Percentiles rank a stretch among this genome's conserved stretches.
Evolutionary conservation across 139 green algal genomes (phyloP).

Genomic region (Chlamydomonas incerta): DNA sequence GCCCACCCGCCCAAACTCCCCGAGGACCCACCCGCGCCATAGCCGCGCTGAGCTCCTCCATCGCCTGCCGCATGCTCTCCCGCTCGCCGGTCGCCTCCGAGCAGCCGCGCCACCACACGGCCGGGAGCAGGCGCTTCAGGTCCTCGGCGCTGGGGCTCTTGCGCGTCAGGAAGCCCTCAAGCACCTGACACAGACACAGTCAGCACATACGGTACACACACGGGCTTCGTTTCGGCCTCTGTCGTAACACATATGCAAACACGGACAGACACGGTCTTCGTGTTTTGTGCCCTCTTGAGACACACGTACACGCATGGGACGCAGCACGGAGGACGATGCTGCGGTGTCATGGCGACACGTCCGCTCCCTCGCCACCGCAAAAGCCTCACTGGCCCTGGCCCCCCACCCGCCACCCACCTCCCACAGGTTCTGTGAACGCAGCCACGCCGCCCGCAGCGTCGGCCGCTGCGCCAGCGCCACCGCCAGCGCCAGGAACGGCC

Average conservation of each 20-base stretch:
- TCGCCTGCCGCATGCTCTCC: conserved; percentile 22
- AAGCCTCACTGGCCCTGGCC: too few species aligned
- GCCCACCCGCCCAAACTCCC: background rate
- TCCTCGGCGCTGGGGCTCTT: conserved; percentile 78
- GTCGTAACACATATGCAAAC: too few species aligned
- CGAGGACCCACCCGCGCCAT: background rate
- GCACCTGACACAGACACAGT: background rate
- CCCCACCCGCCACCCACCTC: background rate
- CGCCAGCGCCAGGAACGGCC: conserved; percentile 43
- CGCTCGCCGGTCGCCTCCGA: conserved; percentile 11
- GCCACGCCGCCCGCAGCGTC: conserved; percentile 15
- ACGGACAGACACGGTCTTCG: too few species aligned
- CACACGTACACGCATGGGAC: too few species aligned
- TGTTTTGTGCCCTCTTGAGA: too few species aligned
- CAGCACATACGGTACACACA: too few species aligned
- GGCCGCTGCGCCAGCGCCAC: conserved; percentile 23
- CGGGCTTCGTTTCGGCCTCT: too few species aligned
- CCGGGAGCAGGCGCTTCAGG: conserved; percentile 67
- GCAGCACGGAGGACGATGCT: too few species aligned
- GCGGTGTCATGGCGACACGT: too few species aligned
- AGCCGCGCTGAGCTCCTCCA: conserved; percentile 28
- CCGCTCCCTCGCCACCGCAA: too few species aligned
- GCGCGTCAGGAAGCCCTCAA: conserved; percentile 76
- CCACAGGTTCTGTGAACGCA: conserved; percentile 30
- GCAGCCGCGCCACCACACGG: conserved; percentile 45